Evolutionary conservation across 345 rosid genomes (phyloP).

Genomic region (Camelina laxa): DNA sequence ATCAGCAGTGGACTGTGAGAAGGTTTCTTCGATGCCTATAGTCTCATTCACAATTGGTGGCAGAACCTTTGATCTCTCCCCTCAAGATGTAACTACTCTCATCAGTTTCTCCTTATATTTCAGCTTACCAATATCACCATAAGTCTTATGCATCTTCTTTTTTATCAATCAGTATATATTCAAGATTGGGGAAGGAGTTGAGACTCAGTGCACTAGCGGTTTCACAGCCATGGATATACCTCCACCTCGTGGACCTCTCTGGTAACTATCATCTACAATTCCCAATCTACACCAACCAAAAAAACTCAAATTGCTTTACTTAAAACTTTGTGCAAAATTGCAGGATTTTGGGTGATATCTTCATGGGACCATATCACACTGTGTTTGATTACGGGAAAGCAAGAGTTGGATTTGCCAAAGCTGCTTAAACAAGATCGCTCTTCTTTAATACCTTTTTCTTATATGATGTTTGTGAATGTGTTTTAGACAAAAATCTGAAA

Average conservation of each 20-base stretch:
- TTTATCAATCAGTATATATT: conserved; percentile 54
- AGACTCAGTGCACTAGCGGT: conserved; percentile 63
- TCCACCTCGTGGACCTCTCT: conserved; percentile 73
- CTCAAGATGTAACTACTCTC: conserved; percentile 64
- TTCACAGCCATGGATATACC: conserved; percentile 62
- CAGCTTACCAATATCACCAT: conserved; percentile 21
- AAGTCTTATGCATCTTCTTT: neutral
- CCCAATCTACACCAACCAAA: conserved; percentile 21
- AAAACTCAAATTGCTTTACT: neutral
- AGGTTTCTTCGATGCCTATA: conserved; percentile 69
- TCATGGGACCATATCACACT: conserved; percentile 92
- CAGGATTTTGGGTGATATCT: conserved; percentile 95
- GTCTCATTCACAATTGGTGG: conserved; percentile 82
- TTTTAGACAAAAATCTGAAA: conserved; percentile 33
- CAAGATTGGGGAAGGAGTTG: conserved; percentile 59
- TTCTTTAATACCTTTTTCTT: conserved; percentile 28
- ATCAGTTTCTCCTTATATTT: conserved; percentile 18
- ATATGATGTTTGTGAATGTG: conserved; percentile 38
- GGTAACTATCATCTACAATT: conserved; percentile 42
- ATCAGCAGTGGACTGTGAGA: conserved; percentile 71
- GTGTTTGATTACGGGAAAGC: conserved; percentile 82
- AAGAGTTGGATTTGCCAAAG: conserved; percentile 89
- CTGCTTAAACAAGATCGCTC: conserved; percentile 55
- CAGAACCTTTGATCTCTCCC: conserved; percentile 71
- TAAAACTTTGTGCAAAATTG: conserved; percentile 22